phyloP scores from a whole-genome alignment of 805 yeast species.

The Hanseniaspora nectarophila region DNA sequence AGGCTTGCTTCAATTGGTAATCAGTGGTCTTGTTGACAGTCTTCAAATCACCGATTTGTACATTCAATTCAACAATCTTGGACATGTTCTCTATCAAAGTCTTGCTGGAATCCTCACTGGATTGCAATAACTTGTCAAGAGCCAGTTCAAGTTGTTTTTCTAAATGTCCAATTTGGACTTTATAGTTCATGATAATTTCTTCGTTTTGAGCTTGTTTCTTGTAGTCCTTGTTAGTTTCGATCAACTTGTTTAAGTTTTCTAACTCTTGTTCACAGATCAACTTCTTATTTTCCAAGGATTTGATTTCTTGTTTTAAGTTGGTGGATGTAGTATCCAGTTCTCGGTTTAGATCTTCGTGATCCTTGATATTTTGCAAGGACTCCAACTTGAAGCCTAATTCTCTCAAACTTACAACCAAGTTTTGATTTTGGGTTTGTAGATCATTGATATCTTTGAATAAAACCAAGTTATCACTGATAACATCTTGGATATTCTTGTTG shows the following conservation, averaged over 20 bases:
- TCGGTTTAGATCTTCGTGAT: conserved; percentile 17
- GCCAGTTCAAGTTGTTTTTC: not conserved
- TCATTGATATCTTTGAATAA: conserved; percentile 57
- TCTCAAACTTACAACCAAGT: conserved; percentile 56
- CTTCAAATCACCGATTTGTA: not conserved
- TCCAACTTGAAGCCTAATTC: conserved; percentile 64
- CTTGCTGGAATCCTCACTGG: not conserved
- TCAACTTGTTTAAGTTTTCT: conserved; percentile 16
- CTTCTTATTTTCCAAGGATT: conserved; percentile 23
- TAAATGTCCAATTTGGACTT: conserved; percentile 3
- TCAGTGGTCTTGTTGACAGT: not conserved
- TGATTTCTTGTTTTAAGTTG: conserved; percentile 26
- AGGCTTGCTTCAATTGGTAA: not conserved
- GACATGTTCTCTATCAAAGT: not conserved
- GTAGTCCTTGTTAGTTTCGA: conserved; percentile 7
- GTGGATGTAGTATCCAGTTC: not conserved
- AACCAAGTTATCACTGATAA: conserved; percentile 64
- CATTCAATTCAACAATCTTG: not conserved
- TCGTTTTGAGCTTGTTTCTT: conserved; percentile 7
- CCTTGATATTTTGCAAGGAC: conserved; percentile 4
- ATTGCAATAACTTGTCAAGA: not conserved
- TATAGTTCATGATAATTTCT: not conserved
- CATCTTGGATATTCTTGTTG: conserved; percentile 47
- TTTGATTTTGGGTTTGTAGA: conserved; percentile 61
- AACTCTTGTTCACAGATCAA: conserved; percentile 1